Evolutionary conservation across 2,329 filamentous ascomycete genomes (phyloP), one percentile per base, ranked within the genome.

Genomic region (Trichoderma koningii): DNA sequence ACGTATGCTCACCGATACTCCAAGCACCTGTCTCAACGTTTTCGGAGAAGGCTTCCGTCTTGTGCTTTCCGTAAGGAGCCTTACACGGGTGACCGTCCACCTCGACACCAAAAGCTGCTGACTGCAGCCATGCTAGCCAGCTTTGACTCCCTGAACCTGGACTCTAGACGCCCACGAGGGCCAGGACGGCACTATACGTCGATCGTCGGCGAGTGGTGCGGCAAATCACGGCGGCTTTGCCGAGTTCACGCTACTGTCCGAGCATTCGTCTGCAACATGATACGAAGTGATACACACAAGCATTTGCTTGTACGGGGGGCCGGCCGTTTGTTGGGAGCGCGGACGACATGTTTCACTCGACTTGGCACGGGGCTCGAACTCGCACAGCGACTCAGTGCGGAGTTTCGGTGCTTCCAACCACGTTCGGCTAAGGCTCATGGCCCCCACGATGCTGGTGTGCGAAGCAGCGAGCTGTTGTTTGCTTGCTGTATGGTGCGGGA

Each of bases 181-280:
- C 50, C 60, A n/a, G 50, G 48, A 51, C 60, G 41, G 42, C 60
- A 55, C 60, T 47, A 55, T 63, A 50, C 53, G 60, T 63, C 60
- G 60, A 63, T 63, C 60, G 60, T 63, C 60, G 41, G 60, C 60
- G 50, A 63, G 50, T 63, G 19, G 51, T 63, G 50, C 60, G 50
- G 60, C 48, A 62, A 62, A 62, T 48, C 21, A 26, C 38, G 42
- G 60, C 41, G 60, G 60, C 50, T 38, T 55, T 55, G 60, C 60
- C 50, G 60, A 63, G 57, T 52, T 44, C 12, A 55, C 47, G 56
- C 56, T 60, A 34, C 50, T 7, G 44, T 19, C 44, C n/a, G 44
- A 45, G 44, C 44, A 21, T 45, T 7, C 19, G 19, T 7, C 9
- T 44, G n/a, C 21, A 45, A 6, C 28, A 52, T 14, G 50, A 38